Evolutionary conservation across 768 basidiomycete species (phyloP).

Genomic region (Leucocoprinus leucothites): DNA sequence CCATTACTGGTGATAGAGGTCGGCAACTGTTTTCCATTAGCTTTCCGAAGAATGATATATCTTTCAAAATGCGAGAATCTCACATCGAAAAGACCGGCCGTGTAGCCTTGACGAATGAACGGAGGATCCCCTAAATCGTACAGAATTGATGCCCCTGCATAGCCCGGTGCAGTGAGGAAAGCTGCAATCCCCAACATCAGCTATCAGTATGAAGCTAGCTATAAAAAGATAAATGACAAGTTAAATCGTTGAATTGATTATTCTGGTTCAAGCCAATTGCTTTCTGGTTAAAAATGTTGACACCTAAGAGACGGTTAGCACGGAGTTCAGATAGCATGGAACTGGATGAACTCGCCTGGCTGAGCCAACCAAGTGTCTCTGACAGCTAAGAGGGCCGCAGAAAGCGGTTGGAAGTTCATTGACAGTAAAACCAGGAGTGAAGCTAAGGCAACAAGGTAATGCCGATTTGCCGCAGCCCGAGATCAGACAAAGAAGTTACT

Average conservation of each 20-base stretch:
- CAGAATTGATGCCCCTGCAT: conserved; percentile 45
- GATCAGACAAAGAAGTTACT: conserved; percentile 50
- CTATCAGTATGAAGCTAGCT: neutral
- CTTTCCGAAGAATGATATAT: neutral
- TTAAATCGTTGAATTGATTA: conserved; percentile 43
- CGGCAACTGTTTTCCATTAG: conserved; percentile 31
- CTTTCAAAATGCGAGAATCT: conserved; percentile 7
- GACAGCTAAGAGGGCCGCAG: conserved; percentile 47
- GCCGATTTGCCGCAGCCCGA: conserved; percentile 40
- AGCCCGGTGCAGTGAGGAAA: conserved; percentile 54
- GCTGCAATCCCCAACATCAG: conserved; percentile 24
- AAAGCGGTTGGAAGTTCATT: conserved; percentile 48
- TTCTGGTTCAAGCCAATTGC: conserved; percentile 45
- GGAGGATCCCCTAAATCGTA: conserved; percentile 43
- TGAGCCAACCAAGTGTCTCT: conserved; percentile 40
- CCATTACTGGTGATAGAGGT: conserved; percentile 35
- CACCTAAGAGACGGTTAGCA: conserved; percentile 23
- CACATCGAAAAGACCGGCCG: conserved; percentile 45
- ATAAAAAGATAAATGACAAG: conserved; percentile 18
- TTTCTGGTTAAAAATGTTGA: conserved; percentile 32
- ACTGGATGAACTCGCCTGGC: conserved; percentile 30
- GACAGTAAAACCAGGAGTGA: conserved; percentile 46
- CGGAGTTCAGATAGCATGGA: neutral
- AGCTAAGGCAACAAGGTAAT: conserved; percentile 48
- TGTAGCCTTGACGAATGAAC: conserved; percentile 44